Base-by-base conservation (phyloP, 139 green algal genomes). In the Yamagishiella unicocca region DNA sequence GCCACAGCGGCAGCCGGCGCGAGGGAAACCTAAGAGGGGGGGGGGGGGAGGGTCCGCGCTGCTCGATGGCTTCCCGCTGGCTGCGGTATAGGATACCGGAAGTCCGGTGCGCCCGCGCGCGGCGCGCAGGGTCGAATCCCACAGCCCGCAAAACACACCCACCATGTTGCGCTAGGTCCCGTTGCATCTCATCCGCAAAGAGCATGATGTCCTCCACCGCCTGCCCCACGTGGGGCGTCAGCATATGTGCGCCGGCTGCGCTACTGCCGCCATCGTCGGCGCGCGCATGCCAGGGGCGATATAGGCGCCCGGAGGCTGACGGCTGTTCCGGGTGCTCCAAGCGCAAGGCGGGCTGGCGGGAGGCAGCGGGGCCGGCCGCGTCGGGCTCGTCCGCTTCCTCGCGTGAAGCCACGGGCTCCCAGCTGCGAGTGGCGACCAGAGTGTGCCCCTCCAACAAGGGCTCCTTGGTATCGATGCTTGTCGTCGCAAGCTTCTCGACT, bases 141-240 rank as follows among this genome's bases (percentile, higher is more conserved):
- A n/a, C n/a, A n/a, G n/a, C n/a, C n/a, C n/a, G n/a, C n/a, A n/a
- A n/a, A n/a, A n/a, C 62, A 40, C 45, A 46, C 74, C 31, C 37
- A 87, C 82, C 82, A 25, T 80, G 66, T 8, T 61, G 35, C 27
- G 46, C 82, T 4, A 80, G 46, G 46, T 87, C 82, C 12, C 50
- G 82, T 67, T 87, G 67, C 82, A 87, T 70, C 46, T 87, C 82
- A 27, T 66, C 67, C 12, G 82, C 82, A 40, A 87, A 80, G 40
- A 71, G 33, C 1, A 87, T 43, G 22, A 87, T 61, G 33, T 87
- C 82, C 35, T 87, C 46, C 33, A 81, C 17, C 2, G 80, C 80
- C 62, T 77, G 62, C 7, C 64, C 80, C 31, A 86, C 80, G 1
- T 67, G 37, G n/a, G 80, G 80, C n/a, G 62, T 77, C 43, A 86